Base-by-base conservation (phyloP, 1,284 basidiomycete species). In the Trichosporon sp. region DNA sequence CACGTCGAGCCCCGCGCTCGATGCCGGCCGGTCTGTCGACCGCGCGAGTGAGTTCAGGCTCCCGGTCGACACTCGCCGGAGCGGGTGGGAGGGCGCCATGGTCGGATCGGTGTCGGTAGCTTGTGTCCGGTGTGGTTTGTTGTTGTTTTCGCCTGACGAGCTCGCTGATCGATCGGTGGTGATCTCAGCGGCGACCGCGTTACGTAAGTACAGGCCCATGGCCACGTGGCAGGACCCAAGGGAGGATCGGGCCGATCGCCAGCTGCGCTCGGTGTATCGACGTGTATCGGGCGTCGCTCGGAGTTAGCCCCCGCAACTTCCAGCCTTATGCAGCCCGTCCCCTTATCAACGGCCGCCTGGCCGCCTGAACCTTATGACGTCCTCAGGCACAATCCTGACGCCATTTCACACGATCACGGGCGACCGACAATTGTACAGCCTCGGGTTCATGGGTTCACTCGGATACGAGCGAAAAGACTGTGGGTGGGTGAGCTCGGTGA, bases 31-130 rank as follows among this genome's bases (percentile, higher is more conserved):
- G 62, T 81, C 87, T 12, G 87, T 86, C 0, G 91, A 92, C 34
- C 90, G 89, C 8, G 92, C 92, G 64, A 94, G 86, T 4, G 90
- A 89, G 67, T 92, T 91, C 23, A 97, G 88, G 1, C 94, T 96
- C 64, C 93, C 92, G 73, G 95, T 92, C 0, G 94, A 96, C 72
- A 97, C 88, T 68, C 95, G 90, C 53, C 91, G 88, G 21, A 98
- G 88, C 3, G 95, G 95, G 65, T 83, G 82, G 13, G 78, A 74
- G 1, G 73, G 75, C 6, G 56, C 29, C 56, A 60, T 32, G 18
- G 29, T n/a, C 58, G 44, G 35, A 21, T 51, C 47, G 47, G 8
- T 15, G 56, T 15, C 29, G 6, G 27, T 60, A 29, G 7, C 27
- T 58, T 31, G 5, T 53, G 21, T n/a, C n/a, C n/a, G 4, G 25